A percentile compares a stretch with the other conserved stretches of the same genome.
phyloP scores from a whole-genome alignment of 805 yeast genomes.

The Saccharomycopsis sp. region DNA sequence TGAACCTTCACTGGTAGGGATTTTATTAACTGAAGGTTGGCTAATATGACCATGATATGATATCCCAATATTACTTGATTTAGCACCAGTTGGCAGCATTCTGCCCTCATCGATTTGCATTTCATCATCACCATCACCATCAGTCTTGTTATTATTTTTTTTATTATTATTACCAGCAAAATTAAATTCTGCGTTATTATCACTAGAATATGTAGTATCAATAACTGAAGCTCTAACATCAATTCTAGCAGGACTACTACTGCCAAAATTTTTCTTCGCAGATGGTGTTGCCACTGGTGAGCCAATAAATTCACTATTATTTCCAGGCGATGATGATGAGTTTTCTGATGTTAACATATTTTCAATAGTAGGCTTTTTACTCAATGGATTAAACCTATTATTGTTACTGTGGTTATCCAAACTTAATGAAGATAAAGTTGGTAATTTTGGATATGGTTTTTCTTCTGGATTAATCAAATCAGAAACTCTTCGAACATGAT shows the following conservation, averaged over 20 bases:
- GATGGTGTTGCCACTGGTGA: background rate
- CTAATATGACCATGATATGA: constrained; percentile 19
- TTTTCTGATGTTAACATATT: constrained; percentile 8
- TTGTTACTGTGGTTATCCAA: constrained; percentile 7
- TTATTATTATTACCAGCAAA: constrained; percentile 6
- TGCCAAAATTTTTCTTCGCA: background rate
- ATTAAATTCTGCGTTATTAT: constrained; percentile 6
- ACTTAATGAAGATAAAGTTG: constrained; percentile 13
- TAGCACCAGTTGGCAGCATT: background rate
- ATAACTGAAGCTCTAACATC: constrained; percentile 8
- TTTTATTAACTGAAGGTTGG: constrained; percentile 9
- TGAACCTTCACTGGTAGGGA: background rate
- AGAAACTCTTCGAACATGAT: constrained; percentile 2
- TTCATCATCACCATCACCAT: background rate
- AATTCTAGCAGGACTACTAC: background rate
- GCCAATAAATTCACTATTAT: too few relatives aligned
- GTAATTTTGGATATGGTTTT: constrained; percentile 1
- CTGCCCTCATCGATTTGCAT: background rate
- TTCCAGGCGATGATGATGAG: too few relatives aligned
- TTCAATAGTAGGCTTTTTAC: constrained; percentile 19
- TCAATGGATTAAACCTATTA: constrained; percentile 3
- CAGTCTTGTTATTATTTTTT: constrained; percentile 3
- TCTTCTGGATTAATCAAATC: constrained; percentile 8
- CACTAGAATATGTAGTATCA: constrained; percentile 6
- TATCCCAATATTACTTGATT: constrained; percentile 18